Conservation (phyloP, 371 early-diverging fungal species). For the Haplosporangium sp. region DNA sequence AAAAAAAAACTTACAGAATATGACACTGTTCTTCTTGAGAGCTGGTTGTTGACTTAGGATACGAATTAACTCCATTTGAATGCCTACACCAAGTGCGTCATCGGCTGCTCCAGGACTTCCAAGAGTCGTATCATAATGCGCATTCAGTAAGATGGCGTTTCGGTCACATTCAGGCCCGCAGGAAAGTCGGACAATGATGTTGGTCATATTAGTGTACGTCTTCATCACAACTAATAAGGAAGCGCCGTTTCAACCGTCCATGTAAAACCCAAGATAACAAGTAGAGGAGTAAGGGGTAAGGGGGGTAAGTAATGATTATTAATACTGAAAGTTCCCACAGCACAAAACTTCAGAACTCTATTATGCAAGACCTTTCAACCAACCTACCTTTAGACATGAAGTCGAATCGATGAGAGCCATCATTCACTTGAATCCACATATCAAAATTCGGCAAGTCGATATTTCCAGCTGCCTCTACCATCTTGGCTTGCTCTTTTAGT, state of each 20-base stretch:
- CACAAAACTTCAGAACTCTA: too few relatives aligned
- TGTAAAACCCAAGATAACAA: background rate
- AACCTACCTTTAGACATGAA: slow-evolving; percentile 75
- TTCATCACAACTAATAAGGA: slow-evolving; percentile 67
- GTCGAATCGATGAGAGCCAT: slow-evolving; percentile 79
- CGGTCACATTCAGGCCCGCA: slow-evolving; percentile 75
- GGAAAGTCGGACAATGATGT: slow-evolving; percentile 78
- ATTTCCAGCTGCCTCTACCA: slow-evolving; percentile 9
- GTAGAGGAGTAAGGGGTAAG: too few relatives aligned
- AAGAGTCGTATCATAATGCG: slow-evolving; percentile 79
- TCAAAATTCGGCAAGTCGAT: slow-evolving; percentile 64
- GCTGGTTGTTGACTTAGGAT: slow-evolving; percentile 65
- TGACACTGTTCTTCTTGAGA: slow-evolving; percentile 64
- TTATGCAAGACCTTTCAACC: background rate
- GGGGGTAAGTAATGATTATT: too few relatives aligned
- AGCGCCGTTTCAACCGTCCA: background rate
- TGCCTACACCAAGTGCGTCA: slow-evolving; percentile 76
- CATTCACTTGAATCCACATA: slow-evolving; percentile 67
- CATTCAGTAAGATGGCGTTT: slow-evolving; percentile 76
- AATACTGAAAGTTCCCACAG: too few relatives aligned
- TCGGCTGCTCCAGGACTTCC: slow-evolving; percentile 75
- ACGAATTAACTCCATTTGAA: slow-evolving; percentile 81
- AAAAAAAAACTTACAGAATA: slow-evolving; percentile 65
- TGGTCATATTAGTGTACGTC: slow-evolving; percentile 78
- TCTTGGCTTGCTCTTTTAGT: slow-evolving; percentile 27